Conservation (phyloP, 805 yeast genomes). For the Wickerhamomyces sydowiorum region DNA sequence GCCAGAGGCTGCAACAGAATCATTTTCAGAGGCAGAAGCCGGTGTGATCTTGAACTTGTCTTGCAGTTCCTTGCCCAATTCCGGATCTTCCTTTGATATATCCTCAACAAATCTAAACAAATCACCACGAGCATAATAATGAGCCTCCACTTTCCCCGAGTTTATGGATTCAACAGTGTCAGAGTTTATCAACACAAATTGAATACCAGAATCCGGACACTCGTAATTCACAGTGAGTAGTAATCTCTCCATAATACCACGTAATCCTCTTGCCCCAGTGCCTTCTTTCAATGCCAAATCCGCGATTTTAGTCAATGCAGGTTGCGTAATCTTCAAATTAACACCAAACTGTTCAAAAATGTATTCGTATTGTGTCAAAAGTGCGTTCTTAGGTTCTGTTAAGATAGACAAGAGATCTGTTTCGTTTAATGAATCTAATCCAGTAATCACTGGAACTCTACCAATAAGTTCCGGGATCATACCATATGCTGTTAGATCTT, state of each 20-base stretch:
- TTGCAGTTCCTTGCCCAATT: constrained; percentile 29
- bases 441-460: constrained; percentile 49
- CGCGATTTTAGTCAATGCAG: constrained; percentile 44
- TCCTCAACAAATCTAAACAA: constrained; percentile 34
- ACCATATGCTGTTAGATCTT: constrained; percentile 47
- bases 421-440: constrained; percentile 39
- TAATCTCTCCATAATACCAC: constrained; percentile 48
- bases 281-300: constrained; percentile 43
- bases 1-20: not conserved
- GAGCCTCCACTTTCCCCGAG: constrained; percentile 30
- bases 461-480: constrained; percentile 58
- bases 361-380: constrained; percentile 47
- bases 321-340: constrained; percentile 39
- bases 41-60: constrained; percentile 18
- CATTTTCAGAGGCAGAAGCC: not conserved
- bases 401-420: constrained; percentile 43
- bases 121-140: constrained; percentile 41
- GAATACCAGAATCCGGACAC: constrained; percentile 51
- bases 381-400: constrained; percentile 50
- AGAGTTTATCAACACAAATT: constrained; percentile 42
- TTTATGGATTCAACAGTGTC: constrained; percentile 36
- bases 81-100: constrained; percentile 35
- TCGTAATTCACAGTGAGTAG: constrained; percentile 49
- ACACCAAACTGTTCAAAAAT: constrained; percentile 50
- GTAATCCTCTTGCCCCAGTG: constrained; percentile 57